Evolutionary conservation across 2,329 filamentous ascomycete genomes (phyloP).

Genomic region (Rhinocladiella mackenziei): DNA sequence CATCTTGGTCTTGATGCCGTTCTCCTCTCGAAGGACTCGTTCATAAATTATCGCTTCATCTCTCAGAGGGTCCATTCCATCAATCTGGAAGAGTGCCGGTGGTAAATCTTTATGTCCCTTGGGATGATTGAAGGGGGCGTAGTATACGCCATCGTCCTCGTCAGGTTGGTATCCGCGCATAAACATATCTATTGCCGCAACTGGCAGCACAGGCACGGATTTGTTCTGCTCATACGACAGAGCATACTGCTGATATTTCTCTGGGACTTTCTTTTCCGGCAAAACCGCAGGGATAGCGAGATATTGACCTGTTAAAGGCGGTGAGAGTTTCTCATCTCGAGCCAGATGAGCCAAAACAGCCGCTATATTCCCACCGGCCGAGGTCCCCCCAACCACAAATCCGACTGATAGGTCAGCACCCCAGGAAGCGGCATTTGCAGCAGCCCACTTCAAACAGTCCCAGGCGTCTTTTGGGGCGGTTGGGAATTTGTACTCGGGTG

Average conservation of each 20-base stretch:
- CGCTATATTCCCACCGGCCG: conserved; percentile 41
- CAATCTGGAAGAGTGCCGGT: conserved; percentile 31
- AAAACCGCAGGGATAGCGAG: conserved; percentile 42
- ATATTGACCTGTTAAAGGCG: conserved; percentile 47
- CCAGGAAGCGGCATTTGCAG: conserved; percentile 36
- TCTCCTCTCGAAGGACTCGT: conserved; percentile 26
- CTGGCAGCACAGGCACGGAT: conserved; percentile 37
- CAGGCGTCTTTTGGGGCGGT: conserved; percentile 27
- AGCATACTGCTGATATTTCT: conserved; percentile 36
- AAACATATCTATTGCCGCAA: conserved; percentile 31
- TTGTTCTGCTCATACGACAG: conserved; percentile 41
- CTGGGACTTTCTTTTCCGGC: conserved; percentile 33
- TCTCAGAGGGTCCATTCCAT: conserved; percentile 31
- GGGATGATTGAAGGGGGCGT: conserved; percentile 21
- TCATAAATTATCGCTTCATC: conserved; percentile 32
- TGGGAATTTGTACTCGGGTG: conserved; percentile 28
- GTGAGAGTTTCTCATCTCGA: conserved; percentile 35
- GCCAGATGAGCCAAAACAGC: conserved; percentile 37
- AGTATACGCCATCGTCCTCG: conserved; percentile 21
- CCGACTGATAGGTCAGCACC: conserved; percentile 43
- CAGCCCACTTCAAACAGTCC: conserved; percentile 30
- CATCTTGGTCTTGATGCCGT: conserved; percentile 31
- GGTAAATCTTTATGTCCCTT: conserved; percentile 32
- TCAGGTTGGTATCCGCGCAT: conserved; percentile 26
- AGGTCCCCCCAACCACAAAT: conserved; percentile 50